Evolutionary conservation across 345 rosid genomes (phyloP).

Genomic region (Pseudoturritis turrita): DNA sequence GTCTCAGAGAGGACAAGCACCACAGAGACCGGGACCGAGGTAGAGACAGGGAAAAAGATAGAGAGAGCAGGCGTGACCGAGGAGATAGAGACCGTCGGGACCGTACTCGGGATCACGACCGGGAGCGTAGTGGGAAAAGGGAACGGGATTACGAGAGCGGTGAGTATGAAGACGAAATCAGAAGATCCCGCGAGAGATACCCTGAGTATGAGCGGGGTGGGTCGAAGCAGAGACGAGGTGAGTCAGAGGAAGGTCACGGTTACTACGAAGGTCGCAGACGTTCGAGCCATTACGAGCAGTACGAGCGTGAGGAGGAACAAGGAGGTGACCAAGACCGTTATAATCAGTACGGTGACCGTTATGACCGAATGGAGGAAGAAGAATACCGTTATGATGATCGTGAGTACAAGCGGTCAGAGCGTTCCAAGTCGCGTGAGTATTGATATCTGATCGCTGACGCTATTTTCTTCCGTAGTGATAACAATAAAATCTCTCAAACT

Average conservation of each 20-base stretch:
- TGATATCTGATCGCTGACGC: slow-evolving; percentile 18
- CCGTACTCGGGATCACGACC: slow-evolving; percentile 47
- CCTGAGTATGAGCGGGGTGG: slow-evolving; percentile 55
- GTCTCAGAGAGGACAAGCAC: slow-evolving; percentile 84
- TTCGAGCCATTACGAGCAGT: slow-evolving; percentile 44
- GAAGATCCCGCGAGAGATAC: slow-evolving; percentile 62
- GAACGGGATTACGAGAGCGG: slow-evolving; percentile 52
- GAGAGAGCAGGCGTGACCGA: slow-evolving; percentile 50
- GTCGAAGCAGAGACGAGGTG: slow-evolving; percentile 52
- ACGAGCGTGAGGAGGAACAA: slow-evolving; percentile 47
- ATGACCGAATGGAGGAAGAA: slow-evolving; percentile 57
- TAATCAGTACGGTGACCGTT: slow-evolving; percentile 57
- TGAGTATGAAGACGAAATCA: slow-evolving; percentile 47
- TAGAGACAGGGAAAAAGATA: slow-evolving; percentile 57
- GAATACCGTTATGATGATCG: slow-evolving; percentile 53
- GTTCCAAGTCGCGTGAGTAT: slow-evolving; percentile 30
- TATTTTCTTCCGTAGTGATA: not conserved
- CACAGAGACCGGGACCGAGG: slow-evolving; percentile 73
- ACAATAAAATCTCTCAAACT: slow-evolving; percentile 3
- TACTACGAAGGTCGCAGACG: slow-evolving; percentile 42
- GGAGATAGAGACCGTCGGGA: slow-evolving; percentile 42
- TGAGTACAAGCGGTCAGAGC: slow-evolving; percentile 33
- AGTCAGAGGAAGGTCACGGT: slow-evolving; percentile 49
- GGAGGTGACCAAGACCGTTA: slow-evolving; percentile 55
- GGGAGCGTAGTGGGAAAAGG: slow-evolving; percentile 37